These are phyloP conservation scores for Solanum dulcamara DNA, from an alignment of 257 asterid species.

Conservation along the genomic window DNA sequence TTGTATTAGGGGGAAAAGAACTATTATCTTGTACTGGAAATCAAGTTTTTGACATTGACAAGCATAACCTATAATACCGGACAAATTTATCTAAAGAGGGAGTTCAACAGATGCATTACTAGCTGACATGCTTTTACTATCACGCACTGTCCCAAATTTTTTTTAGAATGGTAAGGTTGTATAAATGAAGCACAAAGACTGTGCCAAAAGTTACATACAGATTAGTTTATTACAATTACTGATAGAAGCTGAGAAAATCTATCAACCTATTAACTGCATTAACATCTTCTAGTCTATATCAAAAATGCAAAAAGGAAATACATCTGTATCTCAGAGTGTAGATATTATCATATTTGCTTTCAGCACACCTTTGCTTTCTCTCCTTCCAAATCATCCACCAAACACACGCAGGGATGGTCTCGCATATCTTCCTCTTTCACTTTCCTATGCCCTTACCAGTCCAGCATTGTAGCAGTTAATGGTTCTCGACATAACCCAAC, in stretches of 20 bases:
- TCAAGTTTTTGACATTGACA: not conserved
- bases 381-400: not conserved
- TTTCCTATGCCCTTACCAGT: not conserved
- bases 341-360: not conserved
- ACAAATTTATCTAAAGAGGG: not conserved
- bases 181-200: not conserved
- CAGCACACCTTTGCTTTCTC: not conserved
- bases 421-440: not conserved
- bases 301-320: not conserved
- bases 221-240: not conserved
- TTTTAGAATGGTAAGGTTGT: not conserved
- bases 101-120: not conserved
- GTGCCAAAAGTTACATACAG: not conserved
- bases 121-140: not conserved
- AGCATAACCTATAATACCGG: not conserved
- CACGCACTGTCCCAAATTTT: not conserved
- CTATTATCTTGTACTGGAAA: not conserved
- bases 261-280: not conserved
- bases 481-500: not conserved
- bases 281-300: not conserved
- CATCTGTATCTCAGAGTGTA: not conserved
- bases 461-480: not conserved
- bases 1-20: not conserved
- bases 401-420: not conserved
- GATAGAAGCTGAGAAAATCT: not conserved